These are phyloP conservation scores for Rhododendron vialii DNA, from an alignment of 148 eudicot species.

Conservation along the genomic window DNA sequence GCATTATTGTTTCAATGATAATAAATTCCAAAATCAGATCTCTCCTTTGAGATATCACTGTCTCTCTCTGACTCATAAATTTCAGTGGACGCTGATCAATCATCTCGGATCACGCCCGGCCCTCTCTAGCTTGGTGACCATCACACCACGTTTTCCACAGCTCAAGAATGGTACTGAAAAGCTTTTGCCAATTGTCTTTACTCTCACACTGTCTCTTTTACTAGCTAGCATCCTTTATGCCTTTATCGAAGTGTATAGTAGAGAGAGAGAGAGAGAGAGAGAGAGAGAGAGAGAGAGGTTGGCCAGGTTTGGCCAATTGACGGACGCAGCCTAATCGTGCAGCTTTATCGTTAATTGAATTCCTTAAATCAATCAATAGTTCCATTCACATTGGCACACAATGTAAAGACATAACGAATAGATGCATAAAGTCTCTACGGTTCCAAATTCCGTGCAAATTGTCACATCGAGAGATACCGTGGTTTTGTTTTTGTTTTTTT, in stretches of 20 bases:
- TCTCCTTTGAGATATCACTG: neutral
- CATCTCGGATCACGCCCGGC: neutral
- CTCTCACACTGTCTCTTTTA: neutral
- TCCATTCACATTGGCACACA: neutral
- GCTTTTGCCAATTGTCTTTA: neutral
- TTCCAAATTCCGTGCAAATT: neutral
- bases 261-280: too few relatives aligned
- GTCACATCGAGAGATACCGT: neutral
- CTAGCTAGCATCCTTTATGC: neutral
- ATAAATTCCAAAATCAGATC: neutral
- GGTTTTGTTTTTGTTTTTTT: too few relatives aligned
- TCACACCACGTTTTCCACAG: neutral
- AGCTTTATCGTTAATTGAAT: neutral
- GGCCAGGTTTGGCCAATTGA: too few relatives aligned
- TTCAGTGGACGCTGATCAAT: neutral
- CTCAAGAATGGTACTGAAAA: neutral
- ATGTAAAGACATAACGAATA: neutral
- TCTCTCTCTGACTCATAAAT: neutral
- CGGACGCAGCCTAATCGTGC: neutral
- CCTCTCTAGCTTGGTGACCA: neutral
- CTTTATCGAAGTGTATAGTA: neutral
- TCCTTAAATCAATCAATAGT: neutral
- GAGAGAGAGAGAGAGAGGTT: neutral
- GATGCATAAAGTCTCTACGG: neutral
- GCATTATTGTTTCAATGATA: neutral